These are phyloP conservation scores for Monascus ruber DNA, from an alignment of 2,329 filamentous ascomycete genomes.

Conservation along the genomic window DNA sequence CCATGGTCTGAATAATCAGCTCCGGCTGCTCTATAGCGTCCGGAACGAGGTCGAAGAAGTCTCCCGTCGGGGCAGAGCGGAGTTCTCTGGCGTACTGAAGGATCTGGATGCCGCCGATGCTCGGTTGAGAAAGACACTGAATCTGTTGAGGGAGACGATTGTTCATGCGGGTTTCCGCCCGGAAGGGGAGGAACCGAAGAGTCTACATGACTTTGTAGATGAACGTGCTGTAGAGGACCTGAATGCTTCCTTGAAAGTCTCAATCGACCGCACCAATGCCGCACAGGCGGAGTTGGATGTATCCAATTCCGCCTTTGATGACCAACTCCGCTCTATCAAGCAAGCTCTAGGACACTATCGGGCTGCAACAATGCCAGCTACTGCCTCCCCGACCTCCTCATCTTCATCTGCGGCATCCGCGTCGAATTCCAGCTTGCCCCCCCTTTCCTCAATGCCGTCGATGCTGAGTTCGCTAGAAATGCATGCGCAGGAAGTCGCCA, in stretches of 20 bases:
- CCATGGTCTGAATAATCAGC: constrained; percentile 43
- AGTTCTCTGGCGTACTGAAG: constrained; percentile 40
- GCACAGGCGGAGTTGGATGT: constrained; percentile 47
- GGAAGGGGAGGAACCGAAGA: constrained; percentile 38
- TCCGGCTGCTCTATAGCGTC: constrained; percentile 34
- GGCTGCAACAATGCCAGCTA: constrained; percentile 26
- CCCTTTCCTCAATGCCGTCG: constrained; percentile 36
- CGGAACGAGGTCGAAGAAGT: constrained; percentile 33
- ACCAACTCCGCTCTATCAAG: constrained; percentile 56
- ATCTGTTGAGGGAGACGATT: constrained; percentile 44
- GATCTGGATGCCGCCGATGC: constrained; percentile 49
- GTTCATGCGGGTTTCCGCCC: constrained; percentile 48
- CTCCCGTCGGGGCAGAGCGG: constrained; percentile 29
- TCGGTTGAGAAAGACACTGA: constrained; percentile 45
- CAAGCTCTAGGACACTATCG: constrained; percentile 41
- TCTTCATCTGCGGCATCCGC: constrained; percentile 20
- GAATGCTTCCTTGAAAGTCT: constrained; percentile 43
- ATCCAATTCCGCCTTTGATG: constrained; percentile 57
- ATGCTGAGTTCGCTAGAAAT: constrained; percentile 54
- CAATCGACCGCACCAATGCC: constrained; percentile 50
- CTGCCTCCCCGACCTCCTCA: constrained; percentile 22
- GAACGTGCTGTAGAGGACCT: constrained; percentile 49
- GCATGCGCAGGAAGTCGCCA: constrained; percentile 72
- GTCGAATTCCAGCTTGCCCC: constrained; percentile 22
- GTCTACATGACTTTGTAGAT: constrained; percentile 56